Base-by-base conservation (phyloP, 2,329 filamentous ascomycete species). In the Neoarthrinium moseri region DNA sequence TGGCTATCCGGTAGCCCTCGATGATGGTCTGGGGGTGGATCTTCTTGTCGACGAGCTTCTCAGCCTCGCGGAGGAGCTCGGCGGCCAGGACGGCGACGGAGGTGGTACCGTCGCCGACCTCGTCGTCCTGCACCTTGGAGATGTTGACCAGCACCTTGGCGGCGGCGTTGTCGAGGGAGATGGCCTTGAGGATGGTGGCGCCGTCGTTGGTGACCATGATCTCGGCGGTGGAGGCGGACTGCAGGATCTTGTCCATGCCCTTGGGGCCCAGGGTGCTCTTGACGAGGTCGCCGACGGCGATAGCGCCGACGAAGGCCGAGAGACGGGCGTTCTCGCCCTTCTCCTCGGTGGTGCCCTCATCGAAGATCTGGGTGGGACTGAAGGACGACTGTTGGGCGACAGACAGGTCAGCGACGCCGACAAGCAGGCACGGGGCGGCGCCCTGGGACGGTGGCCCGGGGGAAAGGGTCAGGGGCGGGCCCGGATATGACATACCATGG, bases 1-100 rank as follows among this genome's bases (percentile, higher is more conserved):
- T 95, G 43, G 94, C 94, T 88, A 99, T 95, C 74, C 94, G 84
- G 79, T 95, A 99, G 43, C 94, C 94, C 64, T 99, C 94, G 63
- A 99, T 99, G 69, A 99, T 99, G 43, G 94, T 97, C 78, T 99
- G 94, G 42, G 94, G 94, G 70, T 99, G 94, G 60, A 99, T 96
- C 75, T 97, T 97, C 77, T 92, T 91, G 74, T 95, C 89, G 57
- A 99, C 90, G 40, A 99, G 81, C 75, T 95, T 92, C 76, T 99
- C 94, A 38, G 94, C 94, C 72, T 99, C 94, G 53, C 94, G 86
- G 54, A 99, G 79, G 49, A 99, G 81, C 75, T 99, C 94, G 49
- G 94, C 94, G 30, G 94, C 91, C 52, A 99, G 77, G 13, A 99
- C 94, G 34, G 94, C 87, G 46, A 99, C 94, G n/a, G 91, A 97